phyloP scores from a whole-genome alignment of 331 rosid species.

The Stylosanthes scabra region DNA sequence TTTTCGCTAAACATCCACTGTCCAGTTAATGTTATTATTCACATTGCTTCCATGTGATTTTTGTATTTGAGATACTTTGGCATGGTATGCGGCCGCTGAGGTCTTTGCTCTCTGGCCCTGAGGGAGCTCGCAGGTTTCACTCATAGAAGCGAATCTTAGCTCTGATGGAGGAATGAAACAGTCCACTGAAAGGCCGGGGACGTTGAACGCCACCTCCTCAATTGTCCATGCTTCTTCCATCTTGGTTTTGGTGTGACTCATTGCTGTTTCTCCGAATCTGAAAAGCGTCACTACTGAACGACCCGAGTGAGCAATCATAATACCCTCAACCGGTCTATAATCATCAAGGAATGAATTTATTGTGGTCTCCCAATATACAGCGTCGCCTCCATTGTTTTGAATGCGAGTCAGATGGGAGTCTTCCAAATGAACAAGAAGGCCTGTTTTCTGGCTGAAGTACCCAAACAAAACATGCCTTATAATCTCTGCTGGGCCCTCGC shows the following conservation, averaged over 20 bases:
- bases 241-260: conserved; percentile 97
- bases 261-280: conserved; percentile 98
- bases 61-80: conserved; percentile 50
- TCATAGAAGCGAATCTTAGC: conserved; percentile 81
- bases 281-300: conserved; percentile 96
- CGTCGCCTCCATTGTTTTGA: conserved; percentile 98
- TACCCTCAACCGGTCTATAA: conserved; percentile 87
- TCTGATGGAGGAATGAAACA: conserved; percentile 99
- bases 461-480: conserved; percentile 96
- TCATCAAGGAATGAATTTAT: conserved; percentile 94
- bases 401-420: conserved; percentile 99
- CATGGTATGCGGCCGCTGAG: conserved; percentile 60
- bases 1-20: conserved; percentile 53
- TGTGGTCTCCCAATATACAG: conserved; percentile 99
- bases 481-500: conserved; percentile 99
- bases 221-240: conserved; percentile 99
- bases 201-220: conserved; percentile 97
- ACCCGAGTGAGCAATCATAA: conserved; percentile 96
- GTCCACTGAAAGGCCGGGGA: conserved; percentile 91
- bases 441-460: conserved; percentile 98
- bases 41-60: conserved; percentile 49
- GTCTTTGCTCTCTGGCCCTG: conserved; percentile 68
- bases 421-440: conserved; percentile 94
- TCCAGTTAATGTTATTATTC: conserved; percentile 57
- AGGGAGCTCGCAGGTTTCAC: conserved; percentile 85